These are phyloP conservation scores for Nakazawaea wyomingensis DNA, from an alignment of 805 yeast species.

Conservation along the genomic window DNA sequence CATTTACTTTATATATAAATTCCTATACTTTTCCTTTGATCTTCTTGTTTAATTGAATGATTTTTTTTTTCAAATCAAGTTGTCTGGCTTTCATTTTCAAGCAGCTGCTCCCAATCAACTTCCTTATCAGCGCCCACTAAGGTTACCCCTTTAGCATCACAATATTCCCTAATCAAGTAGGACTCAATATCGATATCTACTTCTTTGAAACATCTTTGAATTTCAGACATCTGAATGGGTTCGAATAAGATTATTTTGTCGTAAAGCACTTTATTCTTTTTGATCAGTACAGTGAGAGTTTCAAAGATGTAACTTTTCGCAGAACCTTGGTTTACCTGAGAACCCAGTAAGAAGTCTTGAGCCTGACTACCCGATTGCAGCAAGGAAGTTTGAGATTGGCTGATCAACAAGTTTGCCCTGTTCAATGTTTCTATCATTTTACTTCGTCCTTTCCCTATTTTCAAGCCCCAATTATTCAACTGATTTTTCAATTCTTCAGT, in stretches of 20 bases:
- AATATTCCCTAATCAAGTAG: conserved; percentile 17
- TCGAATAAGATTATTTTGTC: conserved; percentile 18
- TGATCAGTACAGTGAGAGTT: conserved; percentile 17
- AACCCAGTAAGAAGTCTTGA: conserved; percentile 13
- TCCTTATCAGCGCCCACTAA: conserved; percentile 11
- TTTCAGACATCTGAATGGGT: conserved; percentile 21
- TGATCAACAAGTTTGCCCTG: conserved; percentile 19
- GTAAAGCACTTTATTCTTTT: conserved; percentile 15
- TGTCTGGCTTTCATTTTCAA: background rate
- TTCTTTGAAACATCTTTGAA: conserved; percentile 16
- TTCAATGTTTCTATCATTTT: conserved; percentile 29
- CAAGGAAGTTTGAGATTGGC: conserved; percentile 12
- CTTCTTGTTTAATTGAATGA: background rate
- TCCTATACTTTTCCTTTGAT: no score
- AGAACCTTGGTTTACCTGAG: conserved; percentile 14
- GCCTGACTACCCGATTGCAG: conserved; percentile 11
- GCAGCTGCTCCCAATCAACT: background rate
- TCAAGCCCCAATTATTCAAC: conserved; percentile 32
- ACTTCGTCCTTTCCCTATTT: conserved; percentile 27
- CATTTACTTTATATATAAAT: no score
- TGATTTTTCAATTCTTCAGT: conserved; percentile 21
- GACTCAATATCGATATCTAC: conserved; percentile 17
- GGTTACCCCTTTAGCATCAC: conserved; percentile 27
- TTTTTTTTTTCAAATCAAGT: background rate
- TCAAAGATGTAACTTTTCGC: conserved; percentile 14